Conservation (phyloP, 2,329 filamentous ascomycete genomes). For the Cercospora berteroae region DNA sequence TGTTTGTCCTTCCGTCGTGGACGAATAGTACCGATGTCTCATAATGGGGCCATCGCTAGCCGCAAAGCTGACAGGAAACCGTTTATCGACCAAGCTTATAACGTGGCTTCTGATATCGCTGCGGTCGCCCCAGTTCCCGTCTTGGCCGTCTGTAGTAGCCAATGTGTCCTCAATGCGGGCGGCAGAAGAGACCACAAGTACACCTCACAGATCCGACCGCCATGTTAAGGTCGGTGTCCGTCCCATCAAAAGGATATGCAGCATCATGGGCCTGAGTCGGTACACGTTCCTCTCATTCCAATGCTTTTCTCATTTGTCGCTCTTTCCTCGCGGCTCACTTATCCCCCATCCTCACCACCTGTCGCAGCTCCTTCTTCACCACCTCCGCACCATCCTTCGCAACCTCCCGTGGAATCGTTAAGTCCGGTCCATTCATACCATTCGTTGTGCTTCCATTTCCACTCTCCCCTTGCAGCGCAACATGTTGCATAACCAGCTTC, state of each 20-base stretch:
- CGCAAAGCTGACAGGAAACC: background rate
- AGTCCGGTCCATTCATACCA: slow-evolving; percentile 25
- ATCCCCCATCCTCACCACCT: slow-evolving; percentile 28
- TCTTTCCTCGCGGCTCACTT: slow-evolving; percentile 6
- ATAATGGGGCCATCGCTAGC: background rate
- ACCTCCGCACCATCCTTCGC: slow-evolving; percentile 54
- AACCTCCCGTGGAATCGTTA: slow-evolving; percentile 40
- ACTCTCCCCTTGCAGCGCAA: slow-evolving; percentile 29
- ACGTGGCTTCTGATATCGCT: background rate
- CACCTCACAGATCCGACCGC: background rate
- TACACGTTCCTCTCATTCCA: background rate
- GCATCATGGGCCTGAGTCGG: background rate
- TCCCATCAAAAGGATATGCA: background rate
- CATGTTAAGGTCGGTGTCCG: background rate
- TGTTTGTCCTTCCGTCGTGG: background rate
- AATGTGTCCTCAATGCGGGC: background rate
- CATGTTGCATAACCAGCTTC: slow-evolving; percentile 51
- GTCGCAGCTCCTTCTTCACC: slow-evolving; percentile 48
- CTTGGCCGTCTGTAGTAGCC: too few species aligned
- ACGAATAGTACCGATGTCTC: background rate
- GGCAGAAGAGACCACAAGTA: background rate
- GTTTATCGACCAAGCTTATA: background rate
- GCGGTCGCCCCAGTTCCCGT: background rate
- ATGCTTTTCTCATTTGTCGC: background rate
- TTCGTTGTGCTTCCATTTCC: slow-evolving; percentile 25